These are phyloP conservation scores for Aspergillus chevalieri DNA, from an alignment of 2,329 filamentous ascomycete species.

Conservation along the genomic window DNA sequence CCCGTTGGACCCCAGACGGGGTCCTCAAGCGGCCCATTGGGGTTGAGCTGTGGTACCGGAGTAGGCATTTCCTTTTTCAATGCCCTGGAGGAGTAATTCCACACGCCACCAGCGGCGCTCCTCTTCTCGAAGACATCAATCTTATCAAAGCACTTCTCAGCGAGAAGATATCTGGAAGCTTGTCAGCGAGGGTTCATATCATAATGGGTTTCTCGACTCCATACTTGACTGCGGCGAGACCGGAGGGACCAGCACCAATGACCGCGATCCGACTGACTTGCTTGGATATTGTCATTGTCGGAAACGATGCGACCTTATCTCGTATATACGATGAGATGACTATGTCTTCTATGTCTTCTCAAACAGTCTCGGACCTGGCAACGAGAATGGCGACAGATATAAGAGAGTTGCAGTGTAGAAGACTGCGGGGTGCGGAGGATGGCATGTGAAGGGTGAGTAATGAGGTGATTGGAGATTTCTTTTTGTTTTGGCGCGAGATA, in stretches of 20 bases:
- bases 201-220: constrained; percentile 3
- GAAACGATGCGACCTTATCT: background rate
- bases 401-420: background rate
- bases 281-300: constrained; percentile 16
- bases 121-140: constrained; percentile 82
- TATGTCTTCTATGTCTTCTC: no score
- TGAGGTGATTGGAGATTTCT: no score
- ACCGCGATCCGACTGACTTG: constrained; percentile 55
- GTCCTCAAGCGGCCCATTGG: constrained; percentile 54
- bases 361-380: no score
- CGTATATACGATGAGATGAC: no score
- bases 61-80: constrained; percentile 38
- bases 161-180: constrained; percentile 57
- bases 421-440: no score
- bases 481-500: no score
- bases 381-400: no score
- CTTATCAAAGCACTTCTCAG: constrained; percentile 62
- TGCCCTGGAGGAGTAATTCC: constrained; percentile 64
- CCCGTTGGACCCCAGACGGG: constrained; percentile 48
- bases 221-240: constrained; percentile 68
- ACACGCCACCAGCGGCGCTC: constrained; percentile 69
- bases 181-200: constrained; percentile 14
- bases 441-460: no score
- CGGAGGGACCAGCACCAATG: constrained; percentile 75
- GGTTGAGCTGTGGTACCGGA: constrained; percentile 62